Evolutionary conservation across 176 grass and related monocot genomes (phyloP).

Genomic region (Pontederia paniculata): DNA sequence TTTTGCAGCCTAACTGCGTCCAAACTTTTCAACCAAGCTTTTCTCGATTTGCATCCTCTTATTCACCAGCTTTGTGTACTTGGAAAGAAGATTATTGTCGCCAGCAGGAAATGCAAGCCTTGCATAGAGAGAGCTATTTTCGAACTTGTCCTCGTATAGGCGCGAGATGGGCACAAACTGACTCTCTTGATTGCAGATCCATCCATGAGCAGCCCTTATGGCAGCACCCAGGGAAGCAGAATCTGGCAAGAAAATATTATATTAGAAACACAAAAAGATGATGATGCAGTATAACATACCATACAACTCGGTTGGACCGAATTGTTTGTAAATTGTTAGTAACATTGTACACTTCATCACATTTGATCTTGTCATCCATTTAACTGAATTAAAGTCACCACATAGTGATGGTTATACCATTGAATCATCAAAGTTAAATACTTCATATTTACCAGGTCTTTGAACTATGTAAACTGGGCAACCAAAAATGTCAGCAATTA

Average conservation of each 20-base stretch:
- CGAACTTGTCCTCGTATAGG: conserved; percentile 49
- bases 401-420: background rate
- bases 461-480: conserved; percentile 73
- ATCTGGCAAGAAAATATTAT: conserved; percentile 26
- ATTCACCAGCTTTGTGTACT: conserved; percentile 59
- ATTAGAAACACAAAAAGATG: too few species aligned
- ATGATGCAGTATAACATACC: too few species aligned
- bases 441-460: conserved; percentile 53
- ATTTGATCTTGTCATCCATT: background rate
- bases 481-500: conserved; percentile 59
- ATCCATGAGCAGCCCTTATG: conserved; percentile 76
- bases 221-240: conserved; percentile 80
- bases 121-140: conserved; percentile 54
- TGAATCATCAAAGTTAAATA: background rate
- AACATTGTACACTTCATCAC: too few species aligned
- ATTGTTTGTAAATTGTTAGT: too few species aligned
- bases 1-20: conserved; percentile 22
- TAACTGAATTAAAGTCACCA: background rate
- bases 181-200: conserved; percentile 70
- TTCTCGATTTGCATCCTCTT: conserved; percentile 83
- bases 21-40: conserved; percentile 50
- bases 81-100: conserved; percentile 36
- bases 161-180: conserved; percentile 54
- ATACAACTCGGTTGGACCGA: too few species aligned
- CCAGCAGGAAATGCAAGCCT: conserved; percentile 37